phyloP scores from a whole-genome alignment of 345 rosid species.

The Corchorus olitorius region DNA sequence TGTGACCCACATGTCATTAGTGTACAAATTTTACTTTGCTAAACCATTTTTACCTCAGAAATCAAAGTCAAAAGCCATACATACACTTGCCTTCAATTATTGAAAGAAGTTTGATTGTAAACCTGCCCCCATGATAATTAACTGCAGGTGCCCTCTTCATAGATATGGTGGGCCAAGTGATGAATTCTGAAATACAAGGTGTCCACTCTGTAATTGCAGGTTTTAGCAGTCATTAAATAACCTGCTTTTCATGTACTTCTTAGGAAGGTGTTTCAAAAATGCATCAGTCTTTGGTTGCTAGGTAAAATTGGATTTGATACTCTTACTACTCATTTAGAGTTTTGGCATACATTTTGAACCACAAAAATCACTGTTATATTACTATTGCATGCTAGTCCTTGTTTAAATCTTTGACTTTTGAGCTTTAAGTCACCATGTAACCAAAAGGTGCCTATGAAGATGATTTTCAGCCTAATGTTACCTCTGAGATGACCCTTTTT shows the following conservation, averaged over 20 bases:
- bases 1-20: background rate
- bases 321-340: background rate
- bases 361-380: background rate
- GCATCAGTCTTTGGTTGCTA: background rate
- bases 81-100: conserved; percentile 7
- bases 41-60: background rate
- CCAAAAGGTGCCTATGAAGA: background rate
- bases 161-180: conserved; percentile 21
- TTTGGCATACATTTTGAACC: background rate
- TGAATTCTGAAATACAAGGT: background rate
- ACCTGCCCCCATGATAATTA: background rate
- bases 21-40: background rate
- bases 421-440: background rate
- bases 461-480: background rate
- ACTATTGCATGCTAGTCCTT: background rate
- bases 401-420: background rate
- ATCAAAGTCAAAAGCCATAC: conserved; percentile 2
- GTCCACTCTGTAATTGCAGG: background rate
- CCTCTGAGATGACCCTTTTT: background rate
- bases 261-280: background rate
- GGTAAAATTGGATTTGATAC: background rate
- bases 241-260: background rate
- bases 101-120: conserved; percentile 8
- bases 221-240: background rate
- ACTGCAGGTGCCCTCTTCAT: background rate